Evolutionary conservation across 164 flowering plant species (phyloP).

Genomic region (Macadamia tetraphylla): DNA sequence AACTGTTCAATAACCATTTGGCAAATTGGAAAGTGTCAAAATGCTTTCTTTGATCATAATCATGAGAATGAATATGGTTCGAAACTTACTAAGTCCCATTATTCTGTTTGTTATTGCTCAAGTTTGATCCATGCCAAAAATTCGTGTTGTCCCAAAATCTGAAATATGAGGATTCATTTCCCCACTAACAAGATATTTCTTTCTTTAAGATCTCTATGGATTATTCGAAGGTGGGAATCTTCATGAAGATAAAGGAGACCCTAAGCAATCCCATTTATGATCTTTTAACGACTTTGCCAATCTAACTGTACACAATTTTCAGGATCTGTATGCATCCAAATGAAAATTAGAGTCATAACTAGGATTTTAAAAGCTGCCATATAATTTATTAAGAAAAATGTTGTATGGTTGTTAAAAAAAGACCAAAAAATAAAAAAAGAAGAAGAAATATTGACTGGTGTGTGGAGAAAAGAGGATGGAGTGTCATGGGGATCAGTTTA

Average conservation of each 20-base stretch:
- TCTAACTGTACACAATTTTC: not conserved
- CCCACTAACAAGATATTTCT: slow-evolving; percentile 12
- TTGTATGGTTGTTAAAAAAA: too few relatives aligned
- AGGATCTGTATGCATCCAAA: not conserved
- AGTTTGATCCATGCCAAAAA: slow-evolving; percentile 24
- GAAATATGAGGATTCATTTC: slow-evolving; percentile 16
- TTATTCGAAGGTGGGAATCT: slow-evolving; percentile 9
- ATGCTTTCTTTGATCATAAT: too few relatives aligned
- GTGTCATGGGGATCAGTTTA: too few relatives aligned
- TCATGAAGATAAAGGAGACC: slow-evolving; percentile 15
- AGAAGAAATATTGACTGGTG: too few relatives aligned
- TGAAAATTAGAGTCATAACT: not conserved
- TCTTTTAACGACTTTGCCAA: slow-evolving; percentile 11
- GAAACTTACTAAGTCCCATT: slow-evolving; percentile 35
- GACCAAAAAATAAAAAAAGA: too few relatives aligned
- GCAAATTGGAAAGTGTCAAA: too few relatives aligned
- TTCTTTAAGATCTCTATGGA: slow-evolving; percentile 13
- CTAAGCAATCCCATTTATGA: slow-evolving; percentile 9
- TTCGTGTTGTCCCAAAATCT: slow-evolving; percentile 24
- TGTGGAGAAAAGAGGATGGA: too few relatives aligned
- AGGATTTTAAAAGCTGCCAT: not conserved
- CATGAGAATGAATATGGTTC: too few relatives aligned
- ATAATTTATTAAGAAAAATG: too few relatives aligned
- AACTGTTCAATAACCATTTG: too few relatives aligned
- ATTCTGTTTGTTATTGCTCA: slow-evolving; percentile 26